Percentiles rank a stretch among this genome's conserved stretches.
These are phyloP conservation scores for Chenopodium quinoa DNA, from an alignment of 148 eudicot genomes.

Conservation along the genomic window DNA sequence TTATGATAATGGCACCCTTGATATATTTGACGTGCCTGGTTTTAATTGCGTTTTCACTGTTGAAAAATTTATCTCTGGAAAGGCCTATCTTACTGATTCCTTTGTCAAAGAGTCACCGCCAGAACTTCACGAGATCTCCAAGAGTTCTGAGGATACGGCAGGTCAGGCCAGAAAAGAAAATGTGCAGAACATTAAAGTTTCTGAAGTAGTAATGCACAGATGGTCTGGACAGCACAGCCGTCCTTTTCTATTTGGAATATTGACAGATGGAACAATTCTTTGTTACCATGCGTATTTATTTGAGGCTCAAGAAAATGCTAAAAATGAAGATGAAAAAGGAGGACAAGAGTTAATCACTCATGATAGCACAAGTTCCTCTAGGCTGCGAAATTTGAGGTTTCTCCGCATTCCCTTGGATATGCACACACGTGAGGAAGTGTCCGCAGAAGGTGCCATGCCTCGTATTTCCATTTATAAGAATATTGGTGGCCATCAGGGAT, in stretches of 20 bases:
- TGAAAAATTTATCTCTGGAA: slow-evolving; percentile 81
- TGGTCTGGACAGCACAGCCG: slow-evolving; percentile 80
- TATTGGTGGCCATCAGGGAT: slow-evolving; percentile 81
- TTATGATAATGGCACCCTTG: slow-evolving; percentile 80
- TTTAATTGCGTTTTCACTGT: slow-evolving; percentile 70
- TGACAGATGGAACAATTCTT: slow-evolving; percentile 85
- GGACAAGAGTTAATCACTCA: slow-evolving; percentile 36
- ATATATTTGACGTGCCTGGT: slow-evolving; percentile 87
- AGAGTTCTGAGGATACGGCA: slow-evolving; percentile 36
- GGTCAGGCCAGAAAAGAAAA: slow-evolving; percentile 68
- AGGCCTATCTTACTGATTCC: slow-evolving; percentile 59
- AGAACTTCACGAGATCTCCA: slow-evolving; percentile 35
- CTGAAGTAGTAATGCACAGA: slow-evolving; percentile 83
- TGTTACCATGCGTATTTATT: slow-evolving; percentile 87
- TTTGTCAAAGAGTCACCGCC: slow-evolving; percentile 42
- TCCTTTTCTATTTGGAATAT: slow-evolving; percentile 74
- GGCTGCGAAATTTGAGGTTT: slow-evolving; percentile 88
- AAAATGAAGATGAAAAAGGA: slow-evolving; percentile 48
- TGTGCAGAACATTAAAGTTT: slow-evolving; percentile 55
- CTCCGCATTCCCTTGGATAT: slow-evolving; percentile 70
- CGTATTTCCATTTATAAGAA: slow-evolving; percentile 74
- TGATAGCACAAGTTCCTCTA: slow-evolving; percentile 57
- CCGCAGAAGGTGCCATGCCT: slow-evolving; percentile 44
- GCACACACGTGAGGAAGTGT: slow-evolving; percentile 72
- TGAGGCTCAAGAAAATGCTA: slow-evolving; percentile 71